Base-by-base conservation (phyloP, 441 rosid species). In the Viola pubescens region DNA sequence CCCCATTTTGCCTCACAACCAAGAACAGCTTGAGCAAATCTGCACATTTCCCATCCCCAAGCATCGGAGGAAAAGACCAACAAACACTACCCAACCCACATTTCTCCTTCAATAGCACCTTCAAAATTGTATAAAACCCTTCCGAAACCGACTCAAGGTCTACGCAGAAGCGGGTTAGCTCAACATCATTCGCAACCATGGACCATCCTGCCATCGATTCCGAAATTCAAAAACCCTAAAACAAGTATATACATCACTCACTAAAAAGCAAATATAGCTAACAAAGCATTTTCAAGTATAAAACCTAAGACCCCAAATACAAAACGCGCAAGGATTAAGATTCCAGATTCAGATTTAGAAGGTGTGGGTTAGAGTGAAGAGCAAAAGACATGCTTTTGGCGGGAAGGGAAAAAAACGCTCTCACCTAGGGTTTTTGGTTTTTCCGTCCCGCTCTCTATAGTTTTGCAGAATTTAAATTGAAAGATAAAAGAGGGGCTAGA, bases 181-280 rank as follows among this genome's bases (percentile, higher is more conserved):
- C 63, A 34, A 65, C 49, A 77, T 75, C 84, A 61, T 19, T 54
- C 39, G 67, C 76, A 63, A 73, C 61, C 75, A 65, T 77, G 66
- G 87, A 77, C 82, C 86, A 85, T 43, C 91, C 91, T 68, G 89
- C 85, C 91, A 88, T 83, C 64, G 66, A 74, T 66, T 70, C 70
- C 62, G 66, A 75, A 47, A 56, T 48, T 39, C 66, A 56, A 67
- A 80, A 79, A 50, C 63, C 86, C 82, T 74, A 56, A 74, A 70
- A 71, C 68, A 68, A 58, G 66, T 61, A 19, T 52, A 49, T 39
- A n/a, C n/a, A 39, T 52, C 68, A 14, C 34, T 54, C 73, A 52
- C 45, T 52, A 50, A 37, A 39, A 56, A 65, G 37, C 12, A 12
- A 45, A 14, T 16, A 19, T 39, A 61, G 56, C 34, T 4, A 52